phyloP scores from a whole-genome alignment of 2,329 filamentous ascomycete species.

The Fusarium tupiense region DNA sequence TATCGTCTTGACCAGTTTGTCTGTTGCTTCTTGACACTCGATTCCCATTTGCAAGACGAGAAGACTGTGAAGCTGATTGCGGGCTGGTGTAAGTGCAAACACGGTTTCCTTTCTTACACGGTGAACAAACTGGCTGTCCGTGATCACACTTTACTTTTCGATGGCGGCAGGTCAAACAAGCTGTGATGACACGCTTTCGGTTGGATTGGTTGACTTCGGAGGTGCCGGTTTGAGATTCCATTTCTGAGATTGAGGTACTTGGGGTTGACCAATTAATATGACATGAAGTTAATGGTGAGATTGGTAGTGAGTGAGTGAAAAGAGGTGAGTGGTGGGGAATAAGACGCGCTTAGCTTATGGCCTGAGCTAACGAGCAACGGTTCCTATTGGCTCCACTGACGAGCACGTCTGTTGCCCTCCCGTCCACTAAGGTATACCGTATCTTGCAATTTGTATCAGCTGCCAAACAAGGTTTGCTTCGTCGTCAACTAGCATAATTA shows the following conservation, averaged over 20 bases:
- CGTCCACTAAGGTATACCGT: too few relatives aligned
- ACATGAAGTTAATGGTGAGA: not conserved
- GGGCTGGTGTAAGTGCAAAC: not conserved
- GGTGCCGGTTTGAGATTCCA: not conserved
- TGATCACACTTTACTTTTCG: conserved; percentile 4
- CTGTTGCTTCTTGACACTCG: not conserved
- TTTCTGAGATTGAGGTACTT: not conserved
- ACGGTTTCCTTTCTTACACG: conserved; percentile 2
- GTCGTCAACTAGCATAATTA: not conserved
- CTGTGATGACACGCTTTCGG: not conserved
- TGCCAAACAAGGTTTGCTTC: not conserved
- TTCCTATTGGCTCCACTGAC: not conserved
- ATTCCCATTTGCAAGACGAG: not conserved
- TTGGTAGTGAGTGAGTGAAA: not conserved
- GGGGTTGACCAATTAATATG: not conserved
- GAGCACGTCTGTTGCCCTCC: not conserved
- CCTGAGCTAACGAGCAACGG: not conserved
- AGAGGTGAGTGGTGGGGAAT: not conserved
- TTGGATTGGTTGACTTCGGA: not conserved
- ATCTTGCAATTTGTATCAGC: not conserved
- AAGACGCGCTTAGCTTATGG: not conserved
- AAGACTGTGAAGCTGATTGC: not conserved
- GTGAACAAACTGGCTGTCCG: not conserved
- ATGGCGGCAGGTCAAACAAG: not conserved
- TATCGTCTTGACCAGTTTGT: not conserved